phyloP scores from a whole-genome alignment of 352 stramenopile genomes.

The Phytophthora sp. region DNA sequence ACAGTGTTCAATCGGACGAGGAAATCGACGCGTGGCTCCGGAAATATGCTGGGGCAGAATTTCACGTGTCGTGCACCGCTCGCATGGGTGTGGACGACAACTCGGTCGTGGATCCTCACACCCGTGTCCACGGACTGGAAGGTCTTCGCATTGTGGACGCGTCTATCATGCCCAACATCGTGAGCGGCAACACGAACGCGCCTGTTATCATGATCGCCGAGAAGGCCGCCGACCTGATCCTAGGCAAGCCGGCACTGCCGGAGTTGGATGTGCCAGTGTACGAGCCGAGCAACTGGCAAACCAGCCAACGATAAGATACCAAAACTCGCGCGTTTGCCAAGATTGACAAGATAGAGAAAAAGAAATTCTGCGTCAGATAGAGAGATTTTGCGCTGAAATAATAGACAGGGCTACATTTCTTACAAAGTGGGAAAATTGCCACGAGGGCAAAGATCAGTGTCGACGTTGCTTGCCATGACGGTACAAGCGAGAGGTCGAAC shows the following conservation, averaged over 20 bases:
- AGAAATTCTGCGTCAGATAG: no score
- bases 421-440: not conserved
- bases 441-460: slow-evolving; percentile 5
- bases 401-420: slow-evolving; percentile 4
- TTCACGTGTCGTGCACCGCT: slow-evolving; percentile 88
- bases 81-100: slow-evolving; percentile 77
- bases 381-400: slow-evolving; percentile 4
- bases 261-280: slow-evolving; percentile 74
- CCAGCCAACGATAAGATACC: slow-evolving; percentile 63
- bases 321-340: no score
- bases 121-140: slow-evolving; percentile 86
- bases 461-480: not conserved
- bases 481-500: slow-evolving; percentile 8
- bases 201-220: slow-evolving; percentile 93
- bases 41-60: slow-evolving; percentile 76
- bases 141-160: slow-evolving; percentile 91
- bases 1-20: slow-evolving; percentile 57
- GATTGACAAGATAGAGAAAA: no score
- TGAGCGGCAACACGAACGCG: slow-evolving; percentile 94
- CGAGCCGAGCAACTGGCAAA: slow-evolving; percentile 62
- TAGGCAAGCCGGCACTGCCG: slow-evolving; percentile 61
- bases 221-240: slow-evolving; percentile 92
- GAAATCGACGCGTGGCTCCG: slow-evolving; percentile 86
- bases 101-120: slow-evolving; percentile 86
- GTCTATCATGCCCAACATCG: slow-evolving; percentile 93